phyloP scores from a whole-genome alignment of 148 eudicot genomes.

The Cornus controversa region DNA sequence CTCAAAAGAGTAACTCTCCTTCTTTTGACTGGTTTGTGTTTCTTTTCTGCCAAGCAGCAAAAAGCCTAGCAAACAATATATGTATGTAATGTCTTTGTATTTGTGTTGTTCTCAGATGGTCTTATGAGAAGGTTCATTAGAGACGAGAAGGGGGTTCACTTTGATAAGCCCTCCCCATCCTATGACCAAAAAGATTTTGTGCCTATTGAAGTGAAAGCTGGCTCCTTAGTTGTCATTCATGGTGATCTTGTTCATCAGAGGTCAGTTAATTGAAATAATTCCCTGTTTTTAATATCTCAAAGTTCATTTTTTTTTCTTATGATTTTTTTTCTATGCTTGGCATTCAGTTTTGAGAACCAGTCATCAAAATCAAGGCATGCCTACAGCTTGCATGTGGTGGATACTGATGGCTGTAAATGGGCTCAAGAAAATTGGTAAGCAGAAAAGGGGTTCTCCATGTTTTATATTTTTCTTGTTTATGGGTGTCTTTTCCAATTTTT shows the following conservation, averaged over 20 bases:
- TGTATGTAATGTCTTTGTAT: background rate
- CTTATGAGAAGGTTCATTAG: constrained; percentile 86
- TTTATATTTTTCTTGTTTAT: background rate
- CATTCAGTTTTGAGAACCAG: constrained; percentile 82
- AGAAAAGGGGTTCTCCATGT: background rate
- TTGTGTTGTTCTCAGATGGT: constrained; percentile 48
- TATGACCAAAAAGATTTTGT: constrained; percentile 80
- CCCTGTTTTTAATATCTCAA: background rate
- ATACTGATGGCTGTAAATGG: constrained; percentile 91
- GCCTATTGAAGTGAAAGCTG: constrained; percentile 92
- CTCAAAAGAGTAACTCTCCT: constrained; percentile 62
- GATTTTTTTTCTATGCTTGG: constrained; percentile 8
- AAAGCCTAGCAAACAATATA: background rate
- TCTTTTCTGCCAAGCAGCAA: background rate
- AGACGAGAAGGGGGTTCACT: constrained; percentile 81
- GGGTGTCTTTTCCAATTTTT: background rate
- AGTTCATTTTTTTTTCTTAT: background rate
- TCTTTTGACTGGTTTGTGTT: background rate
- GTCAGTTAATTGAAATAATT: constrained; percentile 30
- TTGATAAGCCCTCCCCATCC: constrained; percentile 76
- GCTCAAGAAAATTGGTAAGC: constrained; percentile 89
- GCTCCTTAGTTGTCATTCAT: constrained; percentile 86
- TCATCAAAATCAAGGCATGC: constrained; percentile 93
- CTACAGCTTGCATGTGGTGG: constrained; percentile 86
- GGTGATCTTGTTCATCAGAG: constrained; percentile 98